Evolutionary conservation across 257 asterid genomes (phyloP).

Genomic region (Jacaranda mimosifolia): DNA sequence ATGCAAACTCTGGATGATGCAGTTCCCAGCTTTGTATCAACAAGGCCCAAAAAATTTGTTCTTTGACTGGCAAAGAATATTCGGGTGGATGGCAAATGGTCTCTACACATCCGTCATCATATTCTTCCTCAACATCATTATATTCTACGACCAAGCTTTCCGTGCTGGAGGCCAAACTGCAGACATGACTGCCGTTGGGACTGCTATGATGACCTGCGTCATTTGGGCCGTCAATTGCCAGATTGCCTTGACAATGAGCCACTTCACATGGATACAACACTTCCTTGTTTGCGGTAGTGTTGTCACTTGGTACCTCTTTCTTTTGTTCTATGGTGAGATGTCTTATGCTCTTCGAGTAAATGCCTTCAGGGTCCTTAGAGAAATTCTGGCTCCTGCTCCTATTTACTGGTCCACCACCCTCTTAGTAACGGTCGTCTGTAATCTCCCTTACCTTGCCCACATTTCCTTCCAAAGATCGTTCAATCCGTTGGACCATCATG

Average conservation of each 20-base stretch:
- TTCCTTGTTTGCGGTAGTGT: conserved; percentile 77
- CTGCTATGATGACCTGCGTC: conserved; percentile 92
- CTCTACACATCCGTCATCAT: conserved; percentile 77
- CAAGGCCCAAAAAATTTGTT: conserved; percentile 92
- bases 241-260: conserved; percentile 86
- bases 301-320: conserved; percentile 80
- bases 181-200: conserved; percentile 85
- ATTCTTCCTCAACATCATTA: conserved; percentile 79
- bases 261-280: conserved; percentile 98
- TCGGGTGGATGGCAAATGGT: conserved; percentile 96
- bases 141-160: conserved; percentile 89
- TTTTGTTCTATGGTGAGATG: conserved; percentile 67
- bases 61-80: conserved; percentile 89
- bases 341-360: conserved; percentile 50
- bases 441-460: conserved; percentile 85
- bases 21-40: conserved; percentile 97
- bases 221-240: conserved; percentile 93
- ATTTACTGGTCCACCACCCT: conserved; percentile 84
- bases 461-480: conserved; percentile 79
- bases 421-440: conserved; percentile 68
- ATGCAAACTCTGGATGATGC: conserved; percentile 40
- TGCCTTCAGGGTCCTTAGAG: conserved; percentile 64
- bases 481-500: conserved; percentile 92
- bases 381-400: conserved; percentile 90
- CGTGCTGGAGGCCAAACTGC: conserved; percentile 87